A percentile compares a stretch with the other conserved stretches of the same genome.
phyloP scores from a whole-genome alignment of 352 stramenopile species.

The Globisporangium paroecandrum region DNA sequence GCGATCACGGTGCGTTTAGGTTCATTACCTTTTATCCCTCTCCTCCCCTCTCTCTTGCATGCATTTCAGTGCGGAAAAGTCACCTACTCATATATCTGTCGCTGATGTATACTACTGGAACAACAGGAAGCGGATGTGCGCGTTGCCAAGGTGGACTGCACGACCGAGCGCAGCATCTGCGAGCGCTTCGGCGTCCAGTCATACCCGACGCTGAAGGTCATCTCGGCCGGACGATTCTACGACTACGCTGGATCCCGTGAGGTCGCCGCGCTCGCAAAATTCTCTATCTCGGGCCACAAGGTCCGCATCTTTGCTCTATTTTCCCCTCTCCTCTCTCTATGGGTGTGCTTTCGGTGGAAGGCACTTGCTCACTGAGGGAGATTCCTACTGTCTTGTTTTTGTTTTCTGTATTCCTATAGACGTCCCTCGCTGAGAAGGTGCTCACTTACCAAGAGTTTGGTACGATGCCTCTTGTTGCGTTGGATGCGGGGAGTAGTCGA shows the following conservation, averaged over 20 bases:
- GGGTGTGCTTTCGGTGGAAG: background rate
- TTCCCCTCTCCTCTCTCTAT: too few species aligned
- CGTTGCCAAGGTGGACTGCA: conserved; percentile 80
- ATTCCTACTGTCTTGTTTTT: background rate
- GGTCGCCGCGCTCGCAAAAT: conserved; percentile 47
- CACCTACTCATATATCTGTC: background rate
- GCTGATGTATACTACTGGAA: background rate
- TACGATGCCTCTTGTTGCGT: conserved; percentile 17
- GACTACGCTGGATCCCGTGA: conserved; percentile 72
- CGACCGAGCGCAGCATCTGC: conserved; percentile 63
- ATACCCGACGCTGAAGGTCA: conserved; percentile 81
- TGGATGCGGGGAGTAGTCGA: background rate
- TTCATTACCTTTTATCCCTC: background rate
- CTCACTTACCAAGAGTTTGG: conserved; percentile 56
- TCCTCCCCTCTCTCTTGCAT: background rate
- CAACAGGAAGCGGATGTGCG: conserved; percentile 32
- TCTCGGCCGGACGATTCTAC: conserved; percentile 54
- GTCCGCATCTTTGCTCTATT: conserved; percentile 20
- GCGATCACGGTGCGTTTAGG: conserved; percentile 25
- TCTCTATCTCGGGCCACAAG: conserved; percentile 60
- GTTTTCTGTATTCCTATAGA: conserved; percentile 16
- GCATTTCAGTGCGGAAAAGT: background rate
- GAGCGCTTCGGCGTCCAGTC: conserved; percentile 78
- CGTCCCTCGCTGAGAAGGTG: conserved; percentile 48
- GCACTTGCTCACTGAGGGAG: background rate